Conservation (phyloP, 768 basidiomycete species). For the Tephrocybe sp. region DNA sequence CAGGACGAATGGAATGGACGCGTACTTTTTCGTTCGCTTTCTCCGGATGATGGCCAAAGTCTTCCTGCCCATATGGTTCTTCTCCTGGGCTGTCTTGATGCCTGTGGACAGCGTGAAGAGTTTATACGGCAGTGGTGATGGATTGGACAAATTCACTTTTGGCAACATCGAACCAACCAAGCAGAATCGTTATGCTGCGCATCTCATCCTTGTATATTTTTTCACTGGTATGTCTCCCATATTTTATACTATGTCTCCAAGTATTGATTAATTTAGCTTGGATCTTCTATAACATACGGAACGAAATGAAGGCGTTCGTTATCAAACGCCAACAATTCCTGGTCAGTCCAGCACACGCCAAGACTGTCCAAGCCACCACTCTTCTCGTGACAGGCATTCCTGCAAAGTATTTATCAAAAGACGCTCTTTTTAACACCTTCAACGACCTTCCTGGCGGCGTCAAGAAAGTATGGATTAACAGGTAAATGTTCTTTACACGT, state of each 20-base stretch:
- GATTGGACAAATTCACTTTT: slow-evolving; percentile 74
- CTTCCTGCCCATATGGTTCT: slow-evolving; percentile 86
- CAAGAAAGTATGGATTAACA: slow-evolving; percentile 89
- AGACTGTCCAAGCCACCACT: slow-evolving; percentile 84
- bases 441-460: slow-evolving; percentile 89
- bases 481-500: slow-evolving; percentile 41
- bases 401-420: slow-evolving; percentile 68
- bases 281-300: slow-evolving; percentile 80
- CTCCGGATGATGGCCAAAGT: slow-evolving; percentile 81
- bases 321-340: slow-evolving; percentile 81
- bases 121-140: slow-evolving; percentile 39
- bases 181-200: slow-evolving; percentile 70
- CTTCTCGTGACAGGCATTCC: slow-evolving; percentile 92
- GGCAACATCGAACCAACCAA: slow-evolving; percentile 66
- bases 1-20: slow-evolving; percentile 79
- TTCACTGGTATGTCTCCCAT: slow-evolving; percentile 65
- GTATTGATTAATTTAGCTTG: slow-evolving; percentile 52
- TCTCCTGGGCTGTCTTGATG: slow-evolving; percentile 85
- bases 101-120: slow-evolving; percentile 69
- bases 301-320: slow-evolving; percentile 82
- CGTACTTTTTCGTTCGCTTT: slow-evolving; percentile 93
- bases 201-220: slow-evolving; percentile 72
- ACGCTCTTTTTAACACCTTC: slow-evolving; percentile 67
- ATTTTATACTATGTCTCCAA: neutral
- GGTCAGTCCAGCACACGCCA: slow-evolving; percentile 69